These are phyloP conservation scores for Thalassiosira mediterranea DNA, from an alignment of 352 stramenopile species.

Conservation along the genomic window DNA sequence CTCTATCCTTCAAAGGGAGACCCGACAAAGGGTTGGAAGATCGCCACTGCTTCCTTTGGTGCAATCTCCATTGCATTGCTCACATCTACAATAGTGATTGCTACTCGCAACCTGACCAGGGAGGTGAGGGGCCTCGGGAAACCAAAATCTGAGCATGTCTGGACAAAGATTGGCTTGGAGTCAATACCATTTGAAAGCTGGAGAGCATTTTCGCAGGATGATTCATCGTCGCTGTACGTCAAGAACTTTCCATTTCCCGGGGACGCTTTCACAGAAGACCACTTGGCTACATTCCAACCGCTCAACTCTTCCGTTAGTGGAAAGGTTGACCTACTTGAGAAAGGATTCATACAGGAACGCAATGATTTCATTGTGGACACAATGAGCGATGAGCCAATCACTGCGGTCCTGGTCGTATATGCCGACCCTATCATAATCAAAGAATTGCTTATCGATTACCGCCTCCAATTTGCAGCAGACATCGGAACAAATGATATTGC, in stretches of 20 bases:
- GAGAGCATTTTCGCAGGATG: neutral
- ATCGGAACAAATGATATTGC: neutral
- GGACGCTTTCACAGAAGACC: neutral
- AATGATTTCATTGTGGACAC: neutral
- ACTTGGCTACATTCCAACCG: too few relatives aligned
- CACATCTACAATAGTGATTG: too few relatives aligned
- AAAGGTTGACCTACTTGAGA: neutral
- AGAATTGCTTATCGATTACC: conserved; percentile 4
- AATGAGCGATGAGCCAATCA: too few relatives aligned
- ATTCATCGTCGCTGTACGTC: neutral
- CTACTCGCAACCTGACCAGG: too few relatives aligned
- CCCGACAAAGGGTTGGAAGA: too few relatives aligned
- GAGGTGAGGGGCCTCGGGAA: too few relatives aligned
- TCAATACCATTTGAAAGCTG: neutral
- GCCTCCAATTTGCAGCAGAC: conserved; percentile 6
- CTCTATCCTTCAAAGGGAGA: too few relatives aligned
- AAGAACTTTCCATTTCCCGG: neutral
- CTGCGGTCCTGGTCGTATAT: neutral
- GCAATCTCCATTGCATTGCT: too few relatives aligned
- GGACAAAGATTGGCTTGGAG: conserved; percentile 5
- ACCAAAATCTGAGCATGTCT: too few relatives aligned
- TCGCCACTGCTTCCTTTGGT: too few relatives aligned
- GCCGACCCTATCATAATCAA: conserved; percentile 6
- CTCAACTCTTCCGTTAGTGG: too few relatives aligned
- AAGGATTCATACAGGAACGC: neutral